phyloP scores from a whole-genome alignment of 176 grass and related monocot genomes.

The Zea luxurians region DNA sequence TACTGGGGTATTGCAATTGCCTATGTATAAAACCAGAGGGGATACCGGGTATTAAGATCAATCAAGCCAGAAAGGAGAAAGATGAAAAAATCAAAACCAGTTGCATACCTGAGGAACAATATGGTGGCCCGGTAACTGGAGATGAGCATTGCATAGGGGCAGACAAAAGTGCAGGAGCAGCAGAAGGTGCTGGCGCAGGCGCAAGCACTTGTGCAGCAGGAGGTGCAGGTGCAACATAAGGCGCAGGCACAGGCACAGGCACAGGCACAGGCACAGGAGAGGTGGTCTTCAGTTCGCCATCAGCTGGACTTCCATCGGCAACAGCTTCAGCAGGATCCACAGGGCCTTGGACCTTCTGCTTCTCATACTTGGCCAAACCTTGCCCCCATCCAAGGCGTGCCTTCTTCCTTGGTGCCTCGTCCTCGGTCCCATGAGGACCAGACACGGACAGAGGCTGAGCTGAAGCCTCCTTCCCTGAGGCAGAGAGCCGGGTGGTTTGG shows the following conservation, averaged over 20 bases:
- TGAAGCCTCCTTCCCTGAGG: conserved; percentile 39
- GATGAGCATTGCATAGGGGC: not conserved
- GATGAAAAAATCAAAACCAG: conserved; percentile 4
- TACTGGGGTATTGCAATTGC: not conserved
- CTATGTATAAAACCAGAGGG: not conserved
- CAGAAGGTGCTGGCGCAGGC: not conserved
- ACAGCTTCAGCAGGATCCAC: conserved; percentile 28
- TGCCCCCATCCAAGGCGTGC: conserved; percentile 93
- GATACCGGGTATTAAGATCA: not conserved
- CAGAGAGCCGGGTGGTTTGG: conserved; percentile 16
- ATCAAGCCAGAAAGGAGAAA: conserved; percentile 15
- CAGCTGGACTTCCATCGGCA: conserved; percentile 32
- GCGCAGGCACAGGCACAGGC: not conserved
- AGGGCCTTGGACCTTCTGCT: conserved; percentile 72
- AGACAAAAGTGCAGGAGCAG: not conserved
- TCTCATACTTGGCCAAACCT: conserved; percentile 96
- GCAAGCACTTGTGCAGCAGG: not conserved
- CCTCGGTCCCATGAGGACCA: conserved; percentile 44
- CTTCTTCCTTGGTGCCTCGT: conserved; percentile 73
- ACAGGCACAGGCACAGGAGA: not conserved
- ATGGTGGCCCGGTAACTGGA: conserved; percentile 21
- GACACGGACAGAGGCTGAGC: conserved; percentile 1
- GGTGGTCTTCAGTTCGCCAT: conserved; percentile 25
- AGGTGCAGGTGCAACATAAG: not conserved
- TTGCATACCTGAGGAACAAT: conserved; percentile 41